phyloP scores from a whole-genome alignment of 495 filamentous ascomycete genomes.

The Penicillium turbatum region DNA sequence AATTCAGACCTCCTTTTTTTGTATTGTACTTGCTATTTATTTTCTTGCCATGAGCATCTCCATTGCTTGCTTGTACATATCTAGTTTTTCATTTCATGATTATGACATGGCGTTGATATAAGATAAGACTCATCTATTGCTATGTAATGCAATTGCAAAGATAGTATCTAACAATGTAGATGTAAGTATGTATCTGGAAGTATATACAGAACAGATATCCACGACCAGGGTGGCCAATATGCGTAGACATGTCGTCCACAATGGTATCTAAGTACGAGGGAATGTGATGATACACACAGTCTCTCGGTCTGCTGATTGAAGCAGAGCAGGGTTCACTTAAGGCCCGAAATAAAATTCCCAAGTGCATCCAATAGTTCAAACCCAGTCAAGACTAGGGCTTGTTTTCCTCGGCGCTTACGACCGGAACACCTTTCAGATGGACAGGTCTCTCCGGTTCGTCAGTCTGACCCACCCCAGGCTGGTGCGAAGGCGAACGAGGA shows the following conservation, averaged over 20 bases:
- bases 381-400: not conserved
- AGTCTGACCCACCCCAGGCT: slow-evolving; percentile 21
- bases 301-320: too few species aligned
- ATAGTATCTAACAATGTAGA: not conserved
- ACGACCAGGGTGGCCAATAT: too few species aligned
- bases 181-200: too few species aligned
- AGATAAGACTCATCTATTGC: not conserved
- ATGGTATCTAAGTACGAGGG: too few species aligned
- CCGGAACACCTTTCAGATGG: slow-evolving; percentile 13
- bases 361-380: too few species aligned
- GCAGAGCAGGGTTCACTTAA: too few species aligned
- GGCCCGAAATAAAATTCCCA: too few species aligned
- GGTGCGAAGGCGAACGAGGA: slow-evolving; percentile 14
- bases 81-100: not conserved
- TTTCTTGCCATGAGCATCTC: not conserved
- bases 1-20: not conserved
- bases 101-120: not conserved
- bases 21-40: not conserved
- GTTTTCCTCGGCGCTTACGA: not conserved
- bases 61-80: not conserved
- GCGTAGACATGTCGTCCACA: too few species aligned
- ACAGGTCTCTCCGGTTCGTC: slow-evolving; percentile 39
- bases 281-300: too few species aligned
- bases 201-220: too few species aligned
- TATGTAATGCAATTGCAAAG: not conserved